These are phyloP conservation scores for Suillus ampliporus DNA, from an alignment of 768 basidiomycete genomes.

Conservation along the genomic window DNA sequence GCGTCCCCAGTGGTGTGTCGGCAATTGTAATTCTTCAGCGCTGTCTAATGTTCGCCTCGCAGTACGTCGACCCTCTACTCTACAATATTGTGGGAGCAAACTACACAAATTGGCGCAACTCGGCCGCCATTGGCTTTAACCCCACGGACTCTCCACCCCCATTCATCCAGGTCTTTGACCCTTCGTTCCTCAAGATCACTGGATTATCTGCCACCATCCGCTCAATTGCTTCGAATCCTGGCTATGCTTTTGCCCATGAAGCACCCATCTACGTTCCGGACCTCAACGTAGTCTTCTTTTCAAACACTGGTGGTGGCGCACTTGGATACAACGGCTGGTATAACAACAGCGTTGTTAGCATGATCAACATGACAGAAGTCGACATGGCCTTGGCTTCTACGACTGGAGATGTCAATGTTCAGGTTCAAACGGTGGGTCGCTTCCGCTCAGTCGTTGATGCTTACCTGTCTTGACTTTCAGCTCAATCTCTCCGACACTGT, in stretches of 20 bases:
- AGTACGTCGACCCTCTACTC: conserved; percentile 57
- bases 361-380: conserved; percentile 64
- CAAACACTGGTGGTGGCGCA: conserved; percentile 68
- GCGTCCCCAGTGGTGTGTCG: conserved; percentile 22
- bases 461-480: conserved; percentile 41
- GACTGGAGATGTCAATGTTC: conserved; percentile 51
- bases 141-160: conserved; percentile 63
- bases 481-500: conserved; percentile 60
- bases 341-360: conserved; percentile 66
- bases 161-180: conserved; percentile 62
- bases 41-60: not conserved
- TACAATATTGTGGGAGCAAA: conserved; percentile 57
- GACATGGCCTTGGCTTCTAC: conserved; percentile 47
- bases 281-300: conserved; percentile 79
- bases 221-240: conserved; percentile 62
- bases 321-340: conserved; percentile 67
- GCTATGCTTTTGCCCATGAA: conserved; percentile 81
- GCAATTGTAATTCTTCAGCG: not conserved
- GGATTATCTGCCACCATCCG: conserved; percentile 62
- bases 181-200: conserved; percentile 60
- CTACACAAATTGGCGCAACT: conserved; percentile 41
- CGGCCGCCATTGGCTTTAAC: conserved; percentile 55
- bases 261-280: conserved; percentile 69
- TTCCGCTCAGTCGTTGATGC: conserved; percentile 1
- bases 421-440: conserved; percentile 44